phyloP scores from a whole-genome alignment of 768 basidiomycete genomes.

The Tylopilus subfusipes region DNA sequence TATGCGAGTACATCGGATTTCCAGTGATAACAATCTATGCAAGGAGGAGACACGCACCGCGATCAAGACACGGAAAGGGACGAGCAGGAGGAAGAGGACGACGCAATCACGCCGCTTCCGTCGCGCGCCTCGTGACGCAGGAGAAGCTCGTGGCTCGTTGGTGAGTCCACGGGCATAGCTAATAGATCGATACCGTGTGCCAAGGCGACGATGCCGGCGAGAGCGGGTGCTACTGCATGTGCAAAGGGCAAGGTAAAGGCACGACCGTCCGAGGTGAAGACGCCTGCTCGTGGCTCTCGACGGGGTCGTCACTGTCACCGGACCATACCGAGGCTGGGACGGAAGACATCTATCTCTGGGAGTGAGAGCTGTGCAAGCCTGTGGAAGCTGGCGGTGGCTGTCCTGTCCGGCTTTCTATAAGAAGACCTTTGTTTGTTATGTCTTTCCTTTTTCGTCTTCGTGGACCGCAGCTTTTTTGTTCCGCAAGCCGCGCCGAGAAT shows the following conservation, averaged over 20 bases:
- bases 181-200: slow-evolving; percentile 1
- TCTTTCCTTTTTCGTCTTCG: no score
- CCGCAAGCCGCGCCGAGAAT: no score
- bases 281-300: slow-evolving; percentile 37
- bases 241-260: slow-evolving; percentile 19
- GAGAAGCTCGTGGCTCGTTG: slow-evolving; percentile 9
- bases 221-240: background rate
- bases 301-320: slow-evolving; percentile 32
- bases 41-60: slow-evolving; percentile 18
- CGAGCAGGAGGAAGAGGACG: slow-evolving; percentile 34
- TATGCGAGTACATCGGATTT: no score
- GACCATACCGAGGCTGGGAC: slow-evolving; percentile 22
- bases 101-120: slow-evolving; percentile 34
- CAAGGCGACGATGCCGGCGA: background rate
- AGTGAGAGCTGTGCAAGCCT: no score
- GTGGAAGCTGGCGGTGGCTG: no score
- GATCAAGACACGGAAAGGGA: slow-evolving; percentile 17
- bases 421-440: no score
- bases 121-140: slow-evolving; percentile 18
- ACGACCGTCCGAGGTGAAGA: slow-evolving; percentile 18
- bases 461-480: no score
- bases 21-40: no score
- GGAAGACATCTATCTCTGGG: slow-evolving; percentile 19
- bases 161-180: slow-evolving; percentile 1
- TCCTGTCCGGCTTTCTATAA: no score